Base-by-base conservation (phyloP, 768 basidiomycete species). In the Xerocomus spinulosus region DNA sequence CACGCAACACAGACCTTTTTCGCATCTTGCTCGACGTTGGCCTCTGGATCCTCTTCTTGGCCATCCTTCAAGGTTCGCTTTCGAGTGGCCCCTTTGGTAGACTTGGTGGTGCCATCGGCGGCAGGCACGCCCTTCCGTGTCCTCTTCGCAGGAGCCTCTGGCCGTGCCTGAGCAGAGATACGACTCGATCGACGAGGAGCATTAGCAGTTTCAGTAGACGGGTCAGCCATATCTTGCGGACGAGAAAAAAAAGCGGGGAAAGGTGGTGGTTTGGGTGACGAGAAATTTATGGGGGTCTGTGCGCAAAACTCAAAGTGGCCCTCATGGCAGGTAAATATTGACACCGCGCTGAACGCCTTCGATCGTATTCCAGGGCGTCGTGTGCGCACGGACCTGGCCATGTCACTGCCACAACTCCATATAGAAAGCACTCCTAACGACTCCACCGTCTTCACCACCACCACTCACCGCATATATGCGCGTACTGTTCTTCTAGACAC, bases 181-280 rank as follows among this genome's bases (percentile, higher is more conserved):
- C 83, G 68, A 14, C 73, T 72, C 4, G 83, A 85, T 47, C 83
- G 72, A 50, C 82, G 71, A 9, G 77, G 75, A 13, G 53, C n/a
- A 3, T 40, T 17, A 26, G 75, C 70, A 14, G 17, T n/a, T 3
- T 60, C 59, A 5, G 21, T 14, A 1, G 29, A 3, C 35, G n/a
- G n/a, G 5, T 53, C 57, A 26, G 48, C 42, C 60, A 62, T 61
- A 28, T 21, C 1, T 15, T 12, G 5, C 26, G 29, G 17, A 24
- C 5, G 26, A 28, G 26, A 28, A n/a, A 35, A 40, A n/a, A 24
- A 18, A 30, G 20, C 13, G 4, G 18, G 35, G 23, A 32, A 34
- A 32, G 37, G n/a, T 44, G 28, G 40, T 32, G 42, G 52, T 49
- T 42, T 32, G 45, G 32, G 28, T 49, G 45, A 51, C 48, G 43